Percentiles rank a stretch among this genome's conserved stretches.
phyloP scores from a whole-genome alignment of 2,329 filamentous ascomycete species.

The Graphilbum sp. region DNA sequence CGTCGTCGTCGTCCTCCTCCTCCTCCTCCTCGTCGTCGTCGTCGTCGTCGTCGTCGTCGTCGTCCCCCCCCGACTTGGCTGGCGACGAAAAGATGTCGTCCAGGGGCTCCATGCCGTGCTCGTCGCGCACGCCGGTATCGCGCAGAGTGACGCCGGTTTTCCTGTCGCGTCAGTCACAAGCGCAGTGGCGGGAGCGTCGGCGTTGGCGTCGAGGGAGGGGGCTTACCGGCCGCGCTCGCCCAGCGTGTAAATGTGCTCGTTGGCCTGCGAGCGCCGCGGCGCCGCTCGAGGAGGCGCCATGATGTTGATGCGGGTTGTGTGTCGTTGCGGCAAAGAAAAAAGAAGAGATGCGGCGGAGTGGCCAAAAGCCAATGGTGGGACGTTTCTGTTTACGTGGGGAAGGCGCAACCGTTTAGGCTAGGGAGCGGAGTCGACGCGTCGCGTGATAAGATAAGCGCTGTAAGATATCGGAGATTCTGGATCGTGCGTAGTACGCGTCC shows the following conservation, averaged over 20 bases:
- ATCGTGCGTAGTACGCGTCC: too few species aligned
- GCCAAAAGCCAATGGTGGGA: too few species aligned
- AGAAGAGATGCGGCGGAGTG: too few species aligned
- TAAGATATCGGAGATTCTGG: too few species aligned
- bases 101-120: constrained; percentile 80
- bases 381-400: too few species aligned
- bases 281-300: constrained; percentile 23
- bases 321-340: too few species aligned
- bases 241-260: constrained; percentile 31
- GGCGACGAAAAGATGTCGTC: constrained; percentile 84
- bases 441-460: too few species aligned
- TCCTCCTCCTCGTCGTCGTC: constrained; percentile 15
- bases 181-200: too few species aligned
- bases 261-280: constrained; percentile 22
- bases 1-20: constrained; percentile 13
- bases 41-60: constrained; percentile 13
- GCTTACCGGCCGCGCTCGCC: constrained; percentile 32
- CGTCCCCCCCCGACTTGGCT: constrained; percentile 31
- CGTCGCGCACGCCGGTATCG: constrained; percentile 68
- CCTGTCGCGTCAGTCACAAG: constrained; percentile 27
- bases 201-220: too few species aligned
- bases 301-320: too few species aligned
- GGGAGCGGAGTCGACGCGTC: too few species aligned
- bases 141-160: constrained; percentile 78
- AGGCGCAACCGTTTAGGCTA: too few species aligned